Percentiles rank a stretch among this genome's conserved stretches.
phyloP scores from a whole-genome alignment of 495 filamentous ascomycete species.

The Viridothelium virens region DNA sequence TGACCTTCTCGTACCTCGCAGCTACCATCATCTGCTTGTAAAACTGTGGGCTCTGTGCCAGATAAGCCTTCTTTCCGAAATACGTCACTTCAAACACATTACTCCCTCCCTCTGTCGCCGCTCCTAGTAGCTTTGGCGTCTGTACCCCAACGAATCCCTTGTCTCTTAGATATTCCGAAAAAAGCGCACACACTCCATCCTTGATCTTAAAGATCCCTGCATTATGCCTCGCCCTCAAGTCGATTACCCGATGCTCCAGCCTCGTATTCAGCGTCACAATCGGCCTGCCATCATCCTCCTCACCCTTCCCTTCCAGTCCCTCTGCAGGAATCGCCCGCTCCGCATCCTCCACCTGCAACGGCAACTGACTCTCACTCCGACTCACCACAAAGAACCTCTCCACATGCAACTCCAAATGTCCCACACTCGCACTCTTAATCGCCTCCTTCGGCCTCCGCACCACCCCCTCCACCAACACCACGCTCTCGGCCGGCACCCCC shows the following conservation, averaged over 20 bases:
- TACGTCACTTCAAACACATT: constrained; percentile 42
- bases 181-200: constrained; percentile 34
- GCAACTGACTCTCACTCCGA: constrained; percentile 55
- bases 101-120: constrained; percentile 38
- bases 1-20: constrained; percentile 36
- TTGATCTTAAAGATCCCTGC: constrained; percentile 41
- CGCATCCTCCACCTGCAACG: constrained; percentile 47
- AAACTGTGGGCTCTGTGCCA: constrained; percentile 41
- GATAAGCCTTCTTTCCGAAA: constrained; percentile 37
- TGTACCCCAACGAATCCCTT: constrained; percentile 34
- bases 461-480: constrained; percentile 69
- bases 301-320: constrained; percentile 29
- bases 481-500: constrained; percentile 67
- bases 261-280: constrained; percentile 37
- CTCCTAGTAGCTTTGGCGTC: constrained; percentile 38
- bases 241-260: constrained; percentile 40
- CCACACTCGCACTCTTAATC: constrained; percentile 70
- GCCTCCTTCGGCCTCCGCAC: constrained; percentile 67
- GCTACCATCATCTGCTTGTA: constrained; percentile 44
- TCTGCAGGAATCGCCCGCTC: constrained; percentile 36
- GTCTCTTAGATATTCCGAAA: constrained; percentile 35
- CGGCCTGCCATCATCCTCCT: constrained; percentile 30
- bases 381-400: constrained; percentile 69
- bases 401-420: constrained; percentile 71
- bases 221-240: constrained; percentile 37